phyloP scores from a whole-genome alignment of 139 green algal genomes.

The Tetraselmis striata region DNA sequence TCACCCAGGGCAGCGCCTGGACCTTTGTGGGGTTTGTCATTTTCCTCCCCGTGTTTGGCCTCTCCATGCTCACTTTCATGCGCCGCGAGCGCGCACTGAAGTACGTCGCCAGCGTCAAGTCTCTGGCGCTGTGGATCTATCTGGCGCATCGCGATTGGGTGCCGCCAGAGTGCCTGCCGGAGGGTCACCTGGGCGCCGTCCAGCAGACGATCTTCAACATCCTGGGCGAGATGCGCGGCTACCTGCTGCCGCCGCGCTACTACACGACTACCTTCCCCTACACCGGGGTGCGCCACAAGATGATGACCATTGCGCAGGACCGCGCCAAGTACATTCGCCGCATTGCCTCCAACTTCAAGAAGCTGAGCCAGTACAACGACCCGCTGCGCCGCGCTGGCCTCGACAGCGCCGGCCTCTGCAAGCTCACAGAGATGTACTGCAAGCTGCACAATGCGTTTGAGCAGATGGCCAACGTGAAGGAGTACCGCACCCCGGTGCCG shows the following conservation, averaged over 20 bases:
- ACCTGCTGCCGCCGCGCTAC: slow-evolving; percentile 43
- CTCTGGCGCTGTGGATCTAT: slow-evolving; percentile 31
- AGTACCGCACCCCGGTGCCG: slow-evolving; percentile 38
- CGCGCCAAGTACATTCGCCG: slow-evolving; percentile 12
- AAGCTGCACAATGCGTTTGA: slow-evolving; percentile 30
- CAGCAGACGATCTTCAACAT: slow-evolving; percentile 5
- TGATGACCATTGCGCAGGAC: slow-evolving; percentile 28
- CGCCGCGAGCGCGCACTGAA: not conserved
- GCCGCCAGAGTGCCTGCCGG: slow-evolving; percentile 3
- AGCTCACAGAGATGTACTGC: not conserved
- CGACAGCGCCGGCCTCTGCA: slow-evolving; percentile 2
- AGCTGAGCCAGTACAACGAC: slow-evolving; percentile 7
- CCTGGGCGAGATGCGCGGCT: slow-evolving; percentile 31
- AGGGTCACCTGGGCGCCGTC: slow-evolving; percentile 12
- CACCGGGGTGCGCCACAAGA: slow-evolving; percentile 28
- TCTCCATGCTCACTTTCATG: not conserved
- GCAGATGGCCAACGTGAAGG: slow-evolving; percentile 44
- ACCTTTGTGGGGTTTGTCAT: not conserved
- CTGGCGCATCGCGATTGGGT: slow-evolving; percentile 39
- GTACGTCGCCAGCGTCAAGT: slow-evolving; percentile 22
- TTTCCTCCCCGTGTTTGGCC: not conserved
- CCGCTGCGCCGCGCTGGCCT: slow-evolving; percentile 21
- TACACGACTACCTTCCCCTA: slow-evolving; percentile 45
- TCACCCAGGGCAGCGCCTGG: not conserved
- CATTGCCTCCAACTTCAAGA: slow-evolving; percentile 23